phyloP scores from a whole-genome alignment of 2,329 filamentous ascomycete genomes.

The Bipolaris zeicola region DNA sequence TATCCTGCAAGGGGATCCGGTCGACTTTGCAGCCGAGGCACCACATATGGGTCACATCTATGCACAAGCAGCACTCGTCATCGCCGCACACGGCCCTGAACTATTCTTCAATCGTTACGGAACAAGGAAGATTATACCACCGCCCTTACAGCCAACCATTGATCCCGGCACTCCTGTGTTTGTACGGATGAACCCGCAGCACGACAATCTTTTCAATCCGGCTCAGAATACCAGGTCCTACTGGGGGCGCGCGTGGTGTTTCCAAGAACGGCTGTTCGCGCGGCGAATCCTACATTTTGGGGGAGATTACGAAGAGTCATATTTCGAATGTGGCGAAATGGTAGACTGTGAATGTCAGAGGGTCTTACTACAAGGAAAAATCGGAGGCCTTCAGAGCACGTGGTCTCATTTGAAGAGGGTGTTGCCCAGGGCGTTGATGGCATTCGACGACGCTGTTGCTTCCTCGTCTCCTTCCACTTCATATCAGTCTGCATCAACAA shows the following conservation, averaged over 20 bases:
- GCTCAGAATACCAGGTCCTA: background rate
- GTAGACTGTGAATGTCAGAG: background rate
- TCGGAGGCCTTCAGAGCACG: background rate
- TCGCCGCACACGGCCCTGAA: background rate
- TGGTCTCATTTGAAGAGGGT: background rate
- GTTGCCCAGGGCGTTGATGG: background rate
- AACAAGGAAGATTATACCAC: background rate
- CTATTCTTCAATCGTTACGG: background rate
- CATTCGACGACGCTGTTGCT: background rate
- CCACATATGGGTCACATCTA: background rate
- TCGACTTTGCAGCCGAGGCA: background rate
- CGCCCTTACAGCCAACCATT: background rate
- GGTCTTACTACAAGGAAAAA: background rate
- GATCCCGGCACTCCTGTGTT: background rate
- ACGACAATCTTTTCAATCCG: background rate
- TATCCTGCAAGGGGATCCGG: background rate
- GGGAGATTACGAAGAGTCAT: background rate
- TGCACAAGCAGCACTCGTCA: background rate
- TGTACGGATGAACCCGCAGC: background rate
- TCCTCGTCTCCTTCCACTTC: background rate
- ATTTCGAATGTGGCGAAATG: background rate
- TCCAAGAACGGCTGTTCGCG: background rate
- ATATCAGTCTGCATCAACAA: background rate
- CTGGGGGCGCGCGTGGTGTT: background rate
- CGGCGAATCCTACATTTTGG: background rate